These are phyloP conservation scores for Lachancea mirantina DNA, from an alignment of 805 yeast genomes.

Conservation along the genomic window DNA sequence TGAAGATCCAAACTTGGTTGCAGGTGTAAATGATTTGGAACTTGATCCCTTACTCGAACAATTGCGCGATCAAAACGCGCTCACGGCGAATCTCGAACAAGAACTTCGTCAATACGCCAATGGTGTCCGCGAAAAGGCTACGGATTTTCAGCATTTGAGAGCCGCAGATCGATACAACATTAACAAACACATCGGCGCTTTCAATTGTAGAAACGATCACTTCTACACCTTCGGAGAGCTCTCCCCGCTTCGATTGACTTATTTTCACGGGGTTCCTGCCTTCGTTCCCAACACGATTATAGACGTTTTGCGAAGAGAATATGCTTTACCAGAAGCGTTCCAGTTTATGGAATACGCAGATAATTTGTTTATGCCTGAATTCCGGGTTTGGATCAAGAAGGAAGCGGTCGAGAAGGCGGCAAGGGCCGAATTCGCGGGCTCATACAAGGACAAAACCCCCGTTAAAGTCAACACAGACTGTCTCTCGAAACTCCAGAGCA, in stretches of 20 bases:
- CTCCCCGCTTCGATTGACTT: conserved; percentile 44
- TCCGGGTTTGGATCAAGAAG: conserved; percentile 47
- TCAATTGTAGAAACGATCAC: conserved; percentile 57
- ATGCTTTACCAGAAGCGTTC: conserved; percentile 33
- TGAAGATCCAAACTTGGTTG: conserved; percentile 11
- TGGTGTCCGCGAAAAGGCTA: conserved; percentile 11
- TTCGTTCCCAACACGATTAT: conserved; percentile 45
- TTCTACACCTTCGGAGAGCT: conserved; percentile 41
- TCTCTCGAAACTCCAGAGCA: neutral
- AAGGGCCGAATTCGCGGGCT: conserved; percentile 2
- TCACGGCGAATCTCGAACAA: conserved; percentile 12
- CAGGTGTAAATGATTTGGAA: conserved; percentile 5
- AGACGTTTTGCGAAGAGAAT: conserved; percentile 42
- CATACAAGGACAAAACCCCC: neutral
- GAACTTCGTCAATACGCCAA: conserved; percentile 7
- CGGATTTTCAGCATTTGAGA: no score
- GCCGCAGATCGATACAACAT: conserved; percentile 31
- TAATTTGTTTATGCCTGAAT: conserved; percentile 43
- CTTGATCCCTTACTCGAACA: conserved; percentile 2
- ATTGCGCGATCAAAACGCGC: conserved; percentile 8
- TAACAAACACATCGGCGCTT: conserved; percentile 30
- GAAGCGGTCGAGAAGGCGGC: conserved; percentile 11
- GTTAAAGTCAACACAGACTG: conserved; percentile 1
- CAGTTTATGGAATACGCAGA: conserved; percentile 31
- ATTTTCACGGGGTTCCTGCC: conserved; percentile 53